Base-by-base conservation (phyloP, 306 rosid species). In the Malus sylvestris region DNA sequence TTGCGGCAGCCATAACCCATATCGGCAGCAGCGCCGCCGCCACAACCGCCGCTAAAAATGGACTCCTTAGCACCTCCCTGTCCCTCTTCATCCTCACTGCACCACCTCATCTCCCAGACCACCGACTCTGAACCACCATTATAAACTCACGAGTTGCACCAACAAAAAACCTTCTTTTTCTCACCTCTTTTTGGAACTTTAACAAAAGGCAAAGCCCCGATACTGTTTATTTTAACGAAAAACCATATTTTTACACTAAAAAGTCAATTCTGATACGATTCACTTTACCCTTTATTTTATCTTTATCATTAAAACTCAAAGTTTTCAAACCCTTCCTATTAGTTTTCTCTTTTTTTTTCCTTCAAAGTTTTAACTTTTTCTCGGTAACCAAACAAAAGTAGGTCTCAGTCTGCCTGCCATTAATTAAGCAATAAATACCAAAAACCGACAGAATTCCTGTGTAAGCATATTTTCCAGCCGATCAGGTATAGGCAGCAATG, bases 1-100 rank as follows among this genome's bases (percentile, higher is more conserved):
- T 67, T 46, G 74, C 87, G 14, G 74, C 86, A 0, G 88, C 82
- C 5, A 69, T 64, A 14, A 60, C 85, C 72, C 83, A 78, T 60
- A 78, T 25, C 58, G 87, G 81, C 78, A 71, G 70, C 67, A 78
- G 68, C 64, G 44, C 63, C 49, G 72, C 79, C 2, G 67, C 72
- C 45, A 60, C n/a, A 19, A 61, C 30, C 55, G 18, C 78, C 27
- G 55, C 35, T 64, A 65, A 61, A 65, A 68, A 60, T 64, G 71
- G 32, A 81, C 82, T 78, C 83, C 29, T 66, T 32, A 65, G 25
- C 14, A 60, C 73, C 32, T 38, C 45, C 53, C 44, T 69, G 15
- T 74, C 75, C 33, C 59, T 51, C 57, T 45, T 27, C 25, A 71
- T 67, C 35, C 15, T 63, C 60, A 73, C 42, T 20, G 42, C 29